These are phyloP conservation scores for Cyclospora cayetanensis DNA, from an alignment of 169 alveolate genomes.

Conservation along the genomic window DNA sequence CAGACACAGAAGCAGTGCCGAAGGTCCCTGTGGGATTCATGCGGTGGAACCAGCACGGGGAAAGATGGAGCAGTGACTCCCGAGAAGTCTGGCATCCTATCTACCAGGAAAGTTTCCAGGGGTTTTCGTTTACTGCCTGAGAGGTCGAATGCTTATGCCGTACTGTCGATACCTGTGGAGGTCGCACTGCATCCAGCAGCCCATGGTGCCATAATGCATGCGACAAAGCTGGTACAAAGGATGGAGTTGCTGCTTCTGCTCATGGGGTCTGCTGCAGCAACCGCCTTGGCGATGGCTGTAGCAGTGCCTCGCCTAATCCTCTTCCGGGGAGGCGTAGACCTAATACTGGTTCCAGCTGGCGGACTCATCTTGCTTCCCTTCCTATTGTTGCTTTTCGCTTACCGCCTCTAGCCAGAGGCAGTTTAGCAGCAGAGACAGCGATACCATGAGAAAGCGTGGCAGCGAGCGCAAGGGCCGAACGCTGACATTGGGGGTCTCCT, in stretches of 20 bases:
- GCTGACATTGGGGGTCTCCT: no score
- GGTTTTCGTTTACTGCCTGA: slow-evolving; percentile 5
- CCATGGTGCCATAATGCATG: slow-evolving; percentile 1
- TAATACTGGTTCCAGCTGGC: background rate
- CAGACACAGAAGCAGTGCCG: no score
- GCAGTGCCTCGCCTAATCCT: slow-evolving; percentile 12
- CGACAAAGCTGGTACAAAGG: background rate
- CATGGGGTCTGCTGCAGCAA: slow-evolving; percentile 5
- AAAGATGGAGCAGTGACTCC: no score
- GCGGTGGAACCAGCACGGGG: no score
- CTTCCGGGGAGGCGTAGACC: background rate
- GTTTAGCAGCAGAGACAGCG: background rate
- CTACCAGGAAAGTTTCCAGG: no score
- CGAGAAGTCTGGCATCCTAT: no score
- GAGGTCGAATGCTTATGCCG: background rate
- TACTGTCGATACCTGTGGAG: slow-evolving; percentile 5
- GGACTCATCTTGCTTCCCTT: background rate
- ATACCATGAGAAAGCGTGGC: no score
- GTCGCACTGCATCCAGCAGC: slow-evolving; percentile 43
- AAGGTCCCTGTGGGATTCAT: no score
- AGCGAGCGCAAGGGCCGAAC: no score
- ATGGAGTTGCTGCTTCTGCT: background rate
- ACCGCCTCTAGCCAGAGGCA: background rate
- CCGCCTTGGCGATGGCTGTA: slow-evolving; percentile 19
- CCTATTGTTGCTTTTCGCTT: background rate